A percentile compares a stretch with the other conserved stretches of the same genome.
Evolutionary conservation across 306 rosid genomes (phyloP).

Genomic region (Castanospermum australe): DNA sequence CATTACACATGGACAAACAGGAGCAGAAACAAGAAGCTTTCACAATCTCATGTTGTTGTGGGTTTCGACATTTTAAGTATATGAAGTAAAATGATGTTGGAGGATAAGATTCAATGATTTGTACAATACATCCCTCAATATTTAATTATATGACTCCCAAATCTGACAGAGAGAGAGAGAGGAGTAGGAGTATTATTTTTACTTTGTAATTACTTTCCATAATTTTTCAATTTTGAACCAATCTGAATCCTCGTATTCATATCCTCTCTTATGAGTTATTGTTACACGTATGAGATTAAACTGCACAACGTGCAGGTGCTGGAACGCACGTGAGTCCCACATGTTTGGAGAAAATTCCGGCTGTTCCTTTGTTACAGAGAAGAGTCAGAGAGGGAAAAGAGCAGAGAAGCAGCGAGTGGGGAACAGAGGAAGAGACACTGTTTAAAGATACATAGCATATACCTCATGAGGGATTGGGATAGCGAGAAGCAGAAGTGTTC

Average conservation of each 20-base stretch:
- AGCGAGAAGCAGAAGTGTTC: slow-evolving; percentile 54
- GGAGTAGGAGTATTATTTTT: neutral
- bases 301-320: neutral
- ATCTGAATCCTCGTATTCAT: neutral
- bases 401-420: neutral
- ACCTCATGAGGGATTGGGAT: slow-evolving; percentile 66
- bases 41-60: neutral
- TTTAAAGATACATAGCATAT: too few species aligned
- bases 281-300: too few species aligned
- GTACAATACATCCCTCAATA: neutral
- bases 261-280: too few species aligned
- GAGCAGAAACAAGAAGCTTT: too few species aligned
- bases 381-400: neutral
- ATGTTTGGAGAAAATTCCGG: neutral
- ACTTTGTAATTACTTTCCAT: neutral
- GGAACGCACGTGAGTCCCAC: neutral
- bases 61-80: neutral
- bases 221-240: neutral
- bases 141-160: neutral
- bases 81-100: neutral
- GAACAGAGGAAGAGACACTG: neutral
- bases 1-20: neutral
- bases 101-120: neutral
- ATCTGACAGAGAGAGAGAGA: neutral
- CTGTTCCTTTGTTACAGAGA: neutral